These are phyloP conservation scores for Lablab purpureus DNA, from an alignment of 306 rosid species.

Conservation along the genomic window DNA sequence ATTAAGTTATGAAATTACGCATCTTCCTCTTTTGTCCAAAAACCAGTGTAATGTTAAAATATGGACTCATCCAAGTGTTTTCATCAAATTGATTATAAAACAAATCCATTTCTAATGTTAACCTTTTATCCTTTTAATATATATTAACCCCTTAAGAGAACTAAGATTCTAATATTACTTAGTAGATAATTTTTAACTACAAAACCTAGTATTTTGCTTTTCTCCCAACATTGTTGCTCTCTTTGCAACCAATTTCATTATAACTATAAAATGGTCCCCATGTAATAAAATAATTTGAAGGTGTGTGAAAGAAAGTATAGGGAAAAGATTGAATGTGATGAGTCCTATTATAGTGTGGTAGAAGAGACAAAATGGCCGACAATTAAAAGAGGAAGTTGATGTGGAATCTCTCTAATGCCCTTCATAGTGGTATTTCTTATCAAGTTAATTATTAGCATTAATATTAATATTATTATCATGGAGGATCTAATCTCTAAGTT, in stretches of 20 bases:
- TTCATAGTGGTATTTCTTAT: slow-evolving; percentile 51
- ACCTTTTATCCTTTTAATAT: not conserved
- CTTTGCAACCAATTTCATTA: not conserved
- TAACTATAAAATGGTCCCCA: slow-evolving; percentile 3
- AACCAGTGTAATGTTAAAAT: no score
- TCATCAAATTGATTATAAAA: not conserved
- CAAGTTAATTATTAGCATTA: slow-evolving; percentile 22
- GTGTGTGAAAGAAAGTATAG: not conserved
- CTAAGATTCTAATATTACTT: not conserved
- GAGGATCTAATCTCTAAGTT: slow-evolving; percentile 45
- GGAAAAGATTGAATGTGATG: slow-evolving; percentile 24
- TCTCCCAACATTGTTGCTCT: slow-evolving; percentile 17
- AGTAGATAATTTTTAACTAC: not conserved
- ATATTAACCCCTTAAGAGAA: not conserved
- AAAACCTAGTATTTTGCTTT: not conserved
- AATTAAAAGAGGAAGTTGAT: slow-evolving; percentile 55
- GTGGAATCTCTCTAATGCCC: slow-evolving; percentile 59
- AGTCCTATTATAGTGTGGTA: slow-evolving; percentile 44
- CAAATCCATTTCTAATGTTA: no score
- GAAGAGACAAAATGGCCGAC: slow-evolving; percentile 72
- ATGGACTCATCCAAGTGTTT: not conserved
- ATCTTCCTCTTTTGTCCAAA: not conserved
- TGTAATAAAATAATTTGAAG: not conserved
- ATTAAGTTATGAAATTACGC: not conserved
- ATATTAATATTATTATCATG: slow-evolving; percentile 1